Evolutionary conservation across 331 rosid genomes (phyloP).

Genomic region (Prunus yedoensis): DNA sequence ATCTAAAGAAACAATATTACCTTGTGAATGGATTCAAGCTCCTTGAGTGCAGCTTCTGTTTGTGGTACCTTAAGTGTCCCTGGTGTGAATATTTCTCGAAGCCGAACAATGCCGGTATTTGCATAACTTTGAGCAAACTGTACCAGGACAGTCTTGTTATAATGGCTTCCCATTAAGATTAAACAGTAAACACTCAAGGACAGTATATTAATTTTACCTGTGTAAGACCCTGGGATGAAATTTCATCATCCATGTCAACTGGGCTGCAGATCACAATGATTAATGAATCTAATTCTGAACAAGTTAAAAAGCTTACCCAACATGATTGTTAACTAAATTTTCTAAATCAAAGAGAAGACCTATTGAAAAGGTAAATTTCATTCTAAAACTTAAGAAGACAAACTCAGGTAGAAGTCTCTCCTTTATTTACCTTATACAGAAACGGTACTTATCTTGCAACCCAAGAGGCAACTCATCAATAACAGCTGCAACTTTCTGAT

Average conservation of each 20-base stretch:
- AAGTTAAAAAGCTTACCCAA: conserved; percentile 7
- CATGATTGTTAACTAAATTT: conserved; percentile 17
- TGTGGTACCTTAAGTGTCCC: conserved; percentile 76
- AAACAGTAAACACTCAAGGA: conserved; percentile 5
- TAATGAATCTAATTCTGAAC: conserved; percentile 19
- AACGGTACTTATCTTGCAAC: conserved; percentile 74
- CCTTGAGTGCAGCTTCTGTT: conserved; percentile 69
- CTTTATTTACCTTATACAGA: conserved; percentile 62
- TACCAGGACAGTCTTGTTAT: conserved; percentile 2
- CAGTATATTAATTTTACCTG: conserved; percentile 52
- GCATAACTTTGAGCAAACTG: conserved; percentile 87
- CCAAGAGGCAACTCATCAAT: conserved; percentile 68
- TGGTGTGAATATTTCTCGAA: conserved; percentile 84
- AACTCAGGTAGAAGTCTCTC: not conserved
- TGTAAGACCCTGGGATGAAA: conserved; percentile 79
- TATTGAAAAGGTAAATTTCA: conserved; percentile 1
- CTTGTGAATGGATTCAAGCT: conserved; percentile 96
- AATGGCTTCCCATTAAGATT: conserved; percentile 25
- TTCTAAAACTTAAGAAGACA: conserved; percentile 7
- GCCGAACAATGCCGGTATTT: conserved; percentile 75
- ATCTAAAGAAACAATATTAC: conserved; percentile 25
- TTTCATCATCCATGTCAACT: conserved; percentile 78
- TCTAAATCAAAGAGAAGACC: conserved; percentile 4
- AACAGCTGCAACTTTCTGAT: conserved; percentile 75
- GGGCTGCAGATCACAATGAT: conserved; percentile 65